Evolutionary conservation across 31 red algal genomes (phyloP).

Genomic region (Endocladia muricata): DNA sequence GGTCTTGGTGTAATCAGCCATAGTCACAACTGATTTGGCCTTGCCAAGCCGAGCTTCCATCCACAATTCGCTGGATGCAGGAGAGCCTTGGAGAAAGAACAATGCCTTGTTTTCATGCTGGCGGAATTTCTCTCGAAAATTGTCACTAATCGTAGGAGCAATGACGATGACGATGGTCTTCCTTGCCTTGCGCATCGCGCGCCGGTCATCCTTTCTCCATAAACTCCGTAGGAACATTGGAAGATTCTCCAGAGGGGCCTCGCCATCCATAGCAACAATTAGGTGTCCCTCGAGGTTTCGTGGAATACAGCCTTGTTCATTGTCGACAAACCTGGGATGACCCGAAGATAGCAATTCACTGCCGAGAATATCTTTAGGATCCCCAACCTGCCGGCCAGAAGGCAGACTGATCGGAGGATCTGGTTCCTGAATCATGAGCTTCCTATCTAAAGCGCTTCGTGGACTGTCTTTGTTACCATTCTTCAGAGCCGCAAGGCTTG

Average conservation of each 20-base stretch:
- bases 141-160: conserved; percentile 40
- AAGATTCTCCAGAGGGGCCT: conserved; percentile 33
- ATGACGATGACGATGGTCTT: conserved; percentile 46
- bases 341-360: not conserved
- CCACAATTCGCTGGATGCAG: conserved; percentile 51
- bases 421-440: not conserved
- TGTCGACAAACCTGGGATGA: not conserved
- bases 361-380: not conserved
- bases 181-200: not conserved
- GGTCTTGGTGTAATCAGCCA: conserved; percentile 54
- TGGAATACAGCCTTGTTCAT: conserved; percentile 11
- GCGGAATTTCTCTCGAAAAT: conserved; percentile 39
- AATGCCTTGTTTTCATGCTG: conserved; percentile 27
- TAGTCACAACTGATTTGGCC: conserved; percentile 50
- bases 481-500: not conserved
- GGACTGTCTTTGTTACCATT: not conserved
- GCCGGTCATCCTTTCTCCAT: conserved; percentile 49
- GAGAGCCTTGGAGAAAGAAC: conserved; percentile 61
- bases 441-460: not conserved
- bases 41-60: conserved; percentile 23
- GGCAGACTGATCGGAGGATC: not conserved
- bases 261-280: conserved; percentile 57
- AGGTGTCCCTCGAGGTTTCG: conserved; percentile 46
- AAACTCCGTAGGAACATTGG: conserved; percentile 43
- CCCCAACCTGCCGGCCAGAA: not conserved